Evolutionary conservation across 345 rosid species (phyloP), one percentile per base, ranked within the genome.

Genomic region (Leavenworthia alabamica): DNA sequence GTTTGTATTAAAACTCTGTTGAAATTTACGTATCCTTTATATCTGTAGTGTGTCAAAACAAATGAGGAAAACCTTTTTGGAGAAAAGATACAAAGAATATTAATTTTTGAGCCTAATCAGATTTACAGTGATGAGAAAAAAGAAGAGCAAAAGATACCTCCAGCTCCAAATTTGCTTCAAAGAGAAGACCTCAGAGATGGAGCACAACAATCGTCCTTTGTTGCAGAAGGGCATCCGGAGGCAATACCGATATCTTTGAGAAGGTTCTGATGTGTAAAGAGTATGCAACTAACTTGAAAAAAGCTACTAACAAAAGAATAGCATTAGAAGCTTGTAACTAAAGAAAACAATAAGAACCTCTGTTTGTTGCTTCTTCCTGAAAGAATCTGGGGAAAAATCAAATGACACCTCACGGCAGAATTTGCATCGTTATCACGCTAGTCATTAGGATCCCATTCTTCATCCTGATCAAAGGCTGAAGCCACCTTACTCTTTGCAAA

Each of bases 371-470:
- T 69, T 69, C 62, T 54, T 23, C 42, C 73, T 41, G 73, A 71
- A 45, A 60, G 72, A 66, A 68, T 47, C 65, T 40, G 64, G 35
- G 35, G 52, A 37, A 67, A 68, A 48, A 46, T 59, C 55, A 67
- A 78, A 56, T 64, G 44, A 65, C 61, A 6, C 56, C 70, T 11
- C 55, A 41, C 23, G 24, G 41, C 14, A 61, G 66, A 29, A 33
- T 43, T 32, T 41, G 45, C 67, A 56, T 37, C 35, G 1, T 23
- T 49, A 62, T 9, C 58, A 17, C 66, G 12, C 78, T 85, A 93
- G 82, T 89, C 99, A 61, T 87, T 84, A 22, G 97, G 90, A 75
- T 93, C 99, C 96, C 92, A 89, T 57, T 93, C 99, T 27, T 89
- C 96, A 41, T 93, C 99, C 43, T 73, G 86, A 67, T 86, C 90